Evolutionary conservation across 2,329 filamentous ascomycete species (phyloP).

Genomic region (Ophiostoma piceae): DNA sequence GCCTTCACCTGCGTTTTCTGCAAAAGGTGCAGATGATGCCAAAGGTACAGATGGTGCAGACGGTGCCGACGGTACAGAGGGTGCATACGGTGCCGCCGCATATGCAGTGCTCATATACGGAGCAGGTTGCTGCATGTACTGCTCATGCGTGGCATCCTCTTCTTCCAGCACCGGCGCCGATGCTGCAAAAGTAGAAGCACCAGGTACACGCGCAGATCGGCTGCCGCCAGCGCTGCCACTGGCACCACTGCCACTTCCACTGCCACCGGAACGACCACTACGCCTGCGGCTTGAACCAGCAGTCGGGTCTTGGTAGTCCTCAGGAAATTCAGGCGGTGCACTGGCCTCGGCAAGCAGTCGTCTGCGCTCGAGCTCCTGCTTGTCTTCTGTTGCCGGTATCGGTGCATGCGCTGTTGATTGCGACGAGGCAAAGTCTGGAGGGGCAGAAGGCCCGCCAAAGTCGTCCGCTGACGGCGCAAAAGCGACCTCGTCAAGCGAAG

Average conservation of each 20-base stretch:
- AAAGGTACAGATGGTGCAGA: background rate
- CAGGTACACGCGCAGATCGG: background rate
- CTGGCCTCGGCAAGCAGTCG: constrained; percentile 60
- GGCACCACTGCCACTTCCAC: constrained; percentile 11
- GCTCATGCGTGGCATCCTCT: constrained; percentile 37
- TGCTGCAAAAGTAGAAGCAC: constrained; percentile 33
- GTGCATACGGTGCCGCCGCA: background rate
- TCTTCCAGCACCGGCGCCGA: constrained; percentile 56
- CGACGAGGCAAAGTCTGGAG: constrained; percentile 5
- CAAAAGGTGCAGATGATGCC: background rate
- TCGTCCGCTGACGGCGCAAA: background rate
- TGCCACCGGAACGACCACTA: background rate
- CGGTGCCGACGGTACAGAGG: background rate
- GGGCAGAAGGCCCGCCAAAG: background rate
- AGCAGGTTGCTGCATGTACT: background rate
- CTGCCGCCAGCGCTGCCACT: background rate
- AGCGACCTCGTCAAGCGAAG: constrained; percentile 42
- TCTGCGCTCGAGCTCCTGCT: constrained; percentile 67
- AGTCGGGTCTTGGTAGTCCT: constrained; percentile 42
- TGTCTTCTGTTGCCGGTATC: constrained; percentile 58
- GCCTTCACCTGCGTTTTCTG: background rate
- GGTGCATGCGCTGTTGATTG: constrained; percentile 19
- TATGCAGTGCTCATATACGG: background rate
- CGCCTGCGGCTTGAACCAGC: constrained; percentile 28
- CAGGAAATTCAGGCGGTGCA: constrained; percentile 54